A percentile compares a stretch with the other conserved stretches of the same genome.
Conservation (phyloP, 139 green algal species). For the Chlorella sp. region DNA sequence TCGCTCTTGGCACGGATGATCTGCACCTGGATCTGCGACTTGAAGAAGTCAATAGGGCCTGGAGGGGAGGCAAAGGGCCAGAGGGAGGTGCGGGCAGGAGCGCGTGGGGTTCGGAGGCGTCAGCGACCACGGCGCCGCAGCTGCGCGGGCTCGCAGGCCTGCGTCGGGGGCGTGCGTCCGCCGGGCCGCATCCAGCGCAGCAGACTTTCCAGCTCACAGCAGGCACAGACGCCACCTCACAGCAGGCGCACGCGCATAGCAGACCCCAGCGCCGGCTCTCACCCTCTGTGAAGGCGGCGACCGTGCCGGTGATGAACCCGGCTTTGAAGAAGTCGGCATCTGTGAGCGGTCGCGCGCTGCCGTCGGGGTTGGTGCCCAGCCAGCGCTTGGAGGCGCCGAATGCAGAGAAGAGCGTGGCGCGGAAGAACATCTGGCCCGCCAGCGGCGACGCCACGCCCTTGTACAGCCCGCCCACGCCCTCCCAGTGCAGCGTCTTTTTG, state of each 20-base stretch:
- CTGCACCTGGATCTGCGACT: conserved; percentile 95
- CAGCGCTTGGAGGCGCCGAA: conserved; percentile 86
- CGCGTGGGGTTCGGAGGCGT: too few species aligned
- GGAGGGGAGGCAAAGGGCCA: too few species aligned
- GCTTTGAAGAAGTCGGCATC: conserved; percentile 74
- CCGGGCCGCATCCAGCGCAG: too few species aligned
- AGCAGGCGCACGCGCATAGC: too few species aligned
- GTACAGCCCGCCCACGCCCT: conserved; percentile 89
- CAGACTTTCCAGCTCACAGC: too few species aligned
- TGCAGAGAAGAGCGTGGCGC: conserved; percentile 83
- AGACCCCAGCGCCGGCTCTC: too few species aligned
- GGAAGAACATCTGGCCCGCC: conserved; percentile 93
- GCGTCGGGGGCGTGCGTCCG: too few species aligned
- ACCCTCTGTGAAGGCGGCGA: conserved; percentile 88
- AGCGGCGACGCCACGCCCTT: conserved; percentile 93
- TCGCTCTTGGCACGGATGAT: conserved; percentile 82
- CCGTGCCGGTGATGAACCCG: conserved; percentile 80
- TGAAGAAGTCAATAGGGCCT: conserved; percentile 97
- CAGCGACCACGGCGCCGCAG: too few species aligned
- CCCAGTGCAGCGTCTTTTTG: conserved; percentile 90
- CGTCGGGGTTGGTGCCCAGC: conserved; percentile 80
- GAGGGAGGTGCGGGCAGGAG: too few species aligned
- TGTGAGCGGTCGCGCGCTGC: conserved; percentile 55
- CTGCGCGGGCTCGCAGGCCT: too few species aligned
- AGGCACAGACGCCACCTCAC: too few species aligned